Percentiles rank a stretch among this genome's conserved stretches.
phyloP scores from a whole-genome alignment of 2,329 filamentous ascomycete species.

The Calonectria pseudoturangicola region DNA sequence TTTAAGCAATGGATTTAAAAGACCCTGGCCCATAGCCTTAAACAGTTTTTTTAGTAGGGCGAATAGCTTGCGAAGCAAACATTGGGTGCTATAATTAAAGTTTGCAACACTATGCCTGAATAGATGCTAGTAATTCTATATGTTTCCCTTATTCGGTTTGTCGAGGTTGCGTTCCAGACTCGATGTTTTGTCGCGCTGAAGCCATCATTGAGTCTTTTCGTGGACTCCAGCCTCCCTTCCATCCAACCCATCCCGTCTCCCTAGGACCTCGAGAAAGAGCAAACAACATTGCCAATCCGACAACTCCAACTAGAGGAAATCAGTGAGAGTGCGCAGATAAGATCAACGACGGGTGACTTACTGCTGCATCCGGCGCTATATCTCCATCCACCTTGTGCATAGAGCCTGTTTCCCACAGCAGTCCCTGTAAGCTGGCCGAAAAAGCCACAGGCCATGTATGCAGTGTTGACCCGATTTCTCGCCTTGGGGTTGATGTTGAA shows the following conservation, averaged over 20 bases:
- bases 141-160: constrained; percentile 2
- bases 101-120: not conserved
- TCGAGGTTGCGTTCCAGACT: constrained; percentile 27
- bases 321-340: not conserved
- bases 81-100: not conserved
- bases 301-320: constrained; percentile 50
- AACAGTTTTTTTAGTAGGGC: too few relatives aligned
- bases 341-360: constrained; percentile 36
- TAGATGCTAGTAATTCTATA: not conserved
- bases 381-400: constrained; percentile 70
- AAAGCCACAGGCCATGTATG: constrained; percentile 86
- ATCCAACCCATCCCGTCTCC: constrained; percentile 58
- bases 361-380: constrained; percentile 65
- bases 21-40: too few relatives aligned
- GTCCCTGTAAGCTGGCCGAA: constrained; percentile 85
- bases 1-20: not conserved
- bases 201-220: constrained; percentile 39
- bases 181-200: constrained; percentile 32
- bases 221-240: constrained; percentile 56
- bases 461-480: constrained; percentile 86
- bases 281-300: constrained; percentile 50
- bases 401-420: constrained; percentile 72
- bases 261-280: constrained; percentile 57
- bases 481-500: constrained; percentile 82
- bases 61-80: not conserved